Evolutionary conservation across 2,329 filamentous ascomycete species (phyloP).

Genomic region (Fragosphaeria purpurea): DNA sequence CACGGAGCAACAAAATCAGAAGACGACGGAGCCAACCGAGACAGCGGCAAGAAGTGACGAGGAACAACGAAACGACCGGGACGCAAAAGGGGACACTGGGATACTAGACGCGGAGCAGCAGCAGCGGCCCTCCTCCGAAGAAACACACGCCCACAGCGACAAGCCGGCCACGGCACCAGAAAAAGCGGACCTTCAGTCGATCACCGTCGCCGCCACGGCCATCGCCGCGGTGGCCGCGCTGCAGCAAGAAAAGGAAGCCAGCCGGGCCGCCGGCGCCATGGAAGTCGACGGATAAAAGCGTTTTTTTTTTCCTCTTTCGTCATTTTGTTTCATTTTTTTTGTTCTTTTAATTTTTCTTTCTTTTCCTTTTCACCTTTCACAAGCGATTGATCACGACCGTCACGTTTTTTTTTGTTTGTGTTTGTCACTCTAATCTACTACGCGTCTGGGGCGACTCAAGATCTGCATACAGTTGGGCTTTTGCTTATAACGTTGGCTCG

Average conservation of each 20-base stretch:
- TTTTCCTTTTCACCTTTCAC: not conserved
- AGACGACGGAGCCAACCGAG: too few relatives aligned
- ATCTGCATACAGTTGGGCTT: too few relatives aligned
- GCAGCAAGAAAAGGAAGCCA: not conserved
- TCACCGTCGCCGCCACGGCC: conserved; percentile 5
- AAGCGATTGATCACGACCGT: conserved; percentile 7
- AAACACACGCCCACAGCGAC: not conserved
- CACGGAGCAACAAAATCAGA: too few relatives aligned
- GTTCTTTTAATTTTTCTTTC: not conserved
- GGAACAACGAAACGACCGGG: too few relatives aligned
- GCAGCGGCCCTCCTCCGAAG: not conserved
- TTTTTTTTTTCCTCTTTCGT: not conserved
- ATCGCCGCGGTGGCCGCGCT: not conserved
- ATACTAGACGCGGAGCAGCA: not conserved
- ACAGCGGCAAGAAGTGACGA: too few relatives aligned
- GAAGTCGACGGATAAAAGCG: conserved; percentile 8
- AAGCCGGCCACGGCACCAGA: not conserved
- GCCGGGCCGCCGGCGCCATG: conserved; percentile 3
- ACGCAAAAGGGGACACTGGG: too few relatives aligned
- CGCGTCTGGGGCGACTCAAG: too few relatives aligned
- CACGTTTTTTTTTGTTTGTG: not conserved
- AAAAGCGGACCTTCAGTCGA: conserved; percentile 1
- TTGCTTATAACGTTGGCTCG: too few relatives aligned
- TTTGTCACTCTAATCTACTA: too few relatives aligned
- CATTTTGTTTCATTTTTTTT: not conserved